Conservation (phyloP, 2,329 filamentous ascomycete genomes). For the Fusarium torreyae region DNA sequence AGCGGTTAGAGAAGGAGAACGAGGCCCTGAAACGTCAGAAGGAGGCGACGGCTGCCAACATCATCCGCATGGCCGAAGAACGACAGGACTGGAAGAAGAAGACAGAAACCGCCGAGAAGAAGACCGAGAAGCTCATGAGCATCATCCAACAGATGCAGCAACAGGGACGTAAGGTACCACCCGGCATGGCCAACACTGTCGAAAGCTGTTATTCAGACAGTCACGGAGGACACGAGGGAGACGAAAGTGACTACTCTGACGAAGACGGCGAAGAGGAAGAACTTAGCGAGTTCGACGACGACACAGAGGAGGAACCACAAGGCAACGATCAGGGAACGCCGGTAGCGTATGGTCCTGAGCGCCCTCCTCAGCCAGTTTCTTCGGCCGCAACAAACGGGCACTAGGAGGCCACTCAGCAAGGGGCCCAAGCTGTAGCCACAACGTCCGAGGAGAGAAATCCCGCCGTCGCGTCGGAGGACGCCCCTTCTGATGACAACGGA, state of each 20-base stretch:
- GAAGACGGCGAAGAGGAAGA: conserved; percentile 74
- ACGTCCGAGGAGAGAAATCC: background rate
- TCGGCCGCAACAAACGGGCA: conserved; percentile 61
- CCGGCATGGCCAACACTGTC: conserved; percentile 73
- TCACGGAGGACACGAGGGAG: conserved; percentile 65
- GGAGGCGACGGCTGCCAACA: conserved; percentile 93
- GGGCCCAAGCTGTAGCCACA: conserved; percentile 31
- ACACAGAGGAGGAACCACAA: conserved; percentile 67
- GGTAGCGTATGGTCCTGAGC: conserved; percentile 64
- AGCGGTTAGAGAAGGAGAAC: conserved; percentile 96
- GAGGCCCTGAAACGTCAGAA: conserved; percentile 92
- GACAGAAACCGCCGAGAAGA: conserved; percentile 68
- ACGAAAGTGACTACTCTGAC: conserved; percentile 76
- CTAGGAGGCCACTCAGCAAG: conserved; percentile 53
- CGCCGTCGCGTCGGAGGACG: background rate
- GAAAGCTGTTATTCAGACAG: conserved; percentile 72
- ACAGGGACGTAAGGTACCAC: conserved; percentile 84
- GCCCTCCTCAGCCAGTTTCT: conserved; percentile 59
- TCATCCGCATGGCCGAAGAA: conserved; percentile 97
- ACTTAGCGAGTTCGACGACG: conserved; percentile 76
- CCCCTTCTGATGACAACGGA: background rate
- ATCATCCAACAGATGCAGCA: conserved; percentile 98
- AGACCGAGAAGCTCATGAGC: conserved; percentile 92
- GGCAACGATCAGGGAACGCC: conserved; percentile 55
- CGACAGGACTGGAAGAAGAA: conserved; percentile 87